These are phyloP conservation scores for Alternaria incomplexa DNA, from an alignment of 2,329 filamentous ascomycete species.

Conservation along the genomic window DNA sequence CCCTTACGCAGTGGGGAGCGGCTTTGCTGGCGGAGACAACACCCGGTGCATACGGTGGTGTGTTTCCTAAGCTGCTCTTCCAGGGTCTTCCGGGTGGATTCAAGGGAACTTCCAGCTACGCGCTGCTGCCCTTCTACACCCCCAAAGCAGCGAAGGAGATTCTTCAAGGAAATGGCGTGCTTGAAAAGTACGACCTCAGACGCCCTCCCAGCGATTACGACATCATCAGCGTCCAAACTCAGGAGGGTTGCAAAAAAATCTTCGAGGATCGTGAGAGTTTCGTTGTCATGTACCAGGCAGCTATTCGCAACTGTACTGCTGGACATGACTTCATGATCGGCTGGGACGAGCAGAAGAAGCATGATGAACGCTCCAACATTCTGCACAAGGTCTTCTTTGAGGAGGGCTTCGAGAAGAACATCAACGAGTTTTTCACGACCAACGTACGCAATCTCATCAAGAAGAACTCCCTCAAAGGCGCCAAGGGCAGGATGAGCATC, in stretches of 20 bases:
- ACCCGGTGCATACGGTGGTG: slow-evolving; percentile 55
- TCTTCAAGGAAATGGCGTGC: slow-evolving; percentile 54
- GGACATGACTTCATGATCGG: slow-evolving; percentile 63
- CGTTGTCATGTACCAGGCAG: slow-evolving; percentile 55
- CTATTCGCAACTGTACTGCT: slow-evolving; percentile 69
- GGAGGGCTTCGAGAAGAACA: slow-evolving; percentile 65
- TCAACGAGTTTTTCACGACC: slow-evolving; percentile 67
- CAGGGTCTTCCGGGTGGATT: slow-evolving; percentile 56
- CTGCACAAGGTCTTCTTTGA: slow-evolving; percentile 65
- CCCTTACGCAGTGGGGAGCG: slow-evolving; percentile 57
- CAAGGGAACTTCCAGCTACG: slow-evolving; percentile 57
- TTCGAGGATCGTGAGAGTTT: slow-evolving; percentile 59
- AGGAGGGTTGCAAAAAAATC: slow-evolving; percentile 57
- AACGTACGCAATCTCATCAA: slow-evolving; percentile 55
- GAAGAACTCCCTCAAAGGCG: slow-evolving; percentile 54
- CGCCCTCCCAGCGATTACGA: slow-evolving; percentile 51
- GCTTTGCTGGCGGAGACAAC: slow-evolving; percentile 49
- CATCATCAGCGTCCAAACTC: slow-evolving; percentile 57
- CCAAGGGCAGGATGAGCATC: slow-evolving; percentile 54
- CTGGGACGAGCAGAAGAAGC: slow-evolving; percentile 45
- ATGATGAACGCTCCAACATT: slow-evolving; percentile 45
- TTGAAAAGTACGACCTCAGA: slow-evolving; percentile 55
- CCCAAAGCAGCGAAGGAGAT: slow-evolving; percentile 57
- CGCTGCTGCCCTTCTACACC: slow-evolving; percentile 59
- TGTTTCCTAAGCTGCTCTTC: slow-evolving; percentile 53